A percentile compares a stretch with the other conserved stretches of the same genome.
phyloP scores from a whole-genome alignment of 2,329 filamentous ascomycete species.

The Trichophyton benhamiae region DNA sequence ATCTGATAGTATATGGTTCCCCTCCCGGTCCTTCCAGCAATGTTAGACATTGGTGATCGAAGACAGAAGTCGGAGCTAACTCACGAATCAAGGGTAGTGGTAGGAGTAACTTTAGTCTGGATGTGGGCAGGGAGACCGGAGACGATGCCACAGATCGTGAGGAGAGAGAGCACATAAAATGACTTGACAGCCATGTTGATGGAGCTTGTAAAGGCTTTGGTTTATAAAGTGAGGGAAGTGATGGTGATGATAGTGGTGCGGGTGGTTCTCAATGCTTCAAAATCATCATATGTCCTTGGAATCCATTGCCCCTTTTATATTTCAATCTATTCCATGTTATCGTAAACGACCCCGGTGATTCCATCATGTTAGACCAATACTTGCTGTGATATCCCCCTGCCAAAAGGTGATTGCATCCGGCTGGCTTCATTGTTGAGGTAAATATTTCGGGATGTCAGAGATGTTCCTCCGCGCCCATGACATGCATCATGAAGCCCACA shows the following conservation, averaged over 20 bases:
- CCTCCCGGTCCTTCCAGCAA: conserved; percentile 1
- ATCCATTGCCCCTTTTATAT: neutral
- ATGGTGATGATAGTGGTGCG: neutral
- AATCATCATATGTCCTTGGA: neutral
- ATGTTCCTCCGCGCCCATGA: neutral
- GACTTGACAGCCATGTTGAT: neutral
- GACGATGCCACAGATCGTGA: neutral
- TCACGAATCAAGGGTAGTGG: neutral
- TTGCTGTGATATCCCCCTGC: neutral
- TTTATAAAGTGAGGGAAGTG: neutral
- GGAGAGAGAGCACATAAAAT: neutral
- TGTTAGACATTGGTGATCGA: neutral
- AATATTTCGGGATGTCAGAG: neutral
- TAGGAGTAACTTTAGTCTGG: no score
- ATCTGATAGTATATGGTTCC: conserved; percentile 11
- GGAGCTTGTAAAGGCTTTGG: neutral
- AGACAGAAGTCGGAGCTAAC: neutral
- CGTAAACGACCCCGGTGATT: neutral
- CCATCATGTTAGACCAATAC: no score
- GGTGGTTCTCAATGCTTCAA: neutral
- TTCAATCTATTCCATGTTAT: neutral
- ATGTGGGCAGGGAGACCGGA: neutral
- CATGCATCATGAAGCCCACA: neutral
- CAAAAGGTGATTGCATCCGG: neutral
- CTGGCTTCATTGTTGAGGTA: neutral